Evolutionary conservation across 768 basidiomycete species (phyloP).

Genomic region (Lentinula raphanica): DNA sequence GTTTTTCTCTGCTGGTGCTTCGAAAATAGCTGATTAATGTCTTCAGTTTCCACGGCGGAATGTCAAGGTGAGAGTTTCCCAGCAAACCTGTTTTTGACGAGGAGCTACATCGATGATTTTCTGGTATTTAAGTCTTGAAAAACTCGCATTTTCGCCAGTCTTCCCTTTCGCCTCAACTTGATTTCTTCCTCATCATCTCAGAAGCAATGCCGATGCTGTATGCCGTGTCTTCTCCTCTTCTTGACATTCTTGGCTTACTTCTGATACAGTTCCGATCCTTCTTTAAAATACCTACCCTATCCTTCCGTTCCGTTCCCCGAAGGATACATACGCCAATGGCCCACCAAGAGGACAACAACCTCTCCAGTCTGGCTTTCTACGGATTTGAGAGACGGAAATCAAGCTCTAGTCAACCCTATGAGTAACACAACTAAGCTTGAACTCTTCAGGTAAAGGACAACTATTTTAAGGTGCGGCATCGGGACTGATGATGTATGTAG

Average conservation of each 20-base stretch:
- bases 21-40: background rate
- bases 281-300: conserved; percentile 69
- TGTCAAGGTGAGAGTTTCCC: background rate
- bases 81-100: background rate
- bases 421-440: conserved; percentile 55
- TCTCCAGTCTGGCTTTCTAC: conserved; percentile 81
- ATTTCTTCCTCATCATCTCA: background rate
- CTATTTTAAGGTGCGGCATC: conserved; percentile 13
- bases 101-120: background rate
- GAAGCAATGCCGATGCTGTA: conserved; percentile 44
- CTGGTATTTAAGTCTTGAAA: conserved; percentile 6
- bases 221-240: conserved; percentile 10
- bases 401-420: conserved; percentile 82
- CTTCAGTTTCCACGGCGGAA: background rate
- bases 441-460: conserved; percentile 37
- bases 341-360: conserved; percentile 50
- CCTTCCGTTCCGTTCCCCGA: conserved; percentile 48
- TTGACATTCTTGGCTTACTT: conserved; percentile 1
- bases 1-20: background rate
- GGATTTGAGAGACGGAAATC: conserved; percentile 82
- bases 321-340: conserved; percentile 61
- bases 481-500: conserved; percentile 61
- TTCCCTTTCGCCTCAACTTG: background rate
- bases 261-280: conserved; percentile 50
- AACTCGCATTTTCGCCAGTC: background rate